These are phyloP conservation scores for Naganishia sp. DNA, from an alignment of 1,284 basidiomycete species.

Conservation along the genomic window DNA sequence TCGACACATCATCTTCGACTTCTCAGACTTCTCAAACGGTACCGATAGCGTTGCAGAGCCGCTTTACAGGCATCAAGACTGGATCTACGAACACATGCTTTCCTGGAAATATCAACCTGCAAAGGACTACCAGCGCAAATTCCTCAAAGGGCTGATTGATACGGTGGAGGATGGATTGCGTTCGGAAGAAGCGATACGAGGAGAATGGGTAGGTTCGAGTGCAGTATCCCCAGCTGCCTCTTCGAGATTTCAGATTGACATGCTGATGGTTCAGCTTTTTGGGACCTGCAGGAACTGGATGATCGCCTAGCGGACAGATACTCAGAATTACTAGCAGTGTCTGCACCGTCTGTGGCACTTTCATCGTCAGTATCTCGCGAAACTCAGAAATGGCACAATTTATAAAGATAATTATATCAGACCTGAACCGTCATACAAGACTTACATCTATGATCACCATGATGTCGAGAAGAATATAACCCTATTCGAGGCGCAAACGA, in stretches of 20 bases:
- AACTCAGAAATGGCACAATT: neutral
- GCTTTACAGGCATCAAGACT: slow-evolving; percentile 21
- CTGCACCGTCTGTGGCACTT: neutral
- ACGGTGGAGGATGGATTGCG: slow-evolving; percentile 24
- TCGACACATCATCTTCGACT: slow-evolving; percentile 8
- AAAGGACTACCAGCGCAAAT: slow-evolving; percentile 31
- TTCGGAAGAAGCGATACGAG: slow-evolving; percentile 9
- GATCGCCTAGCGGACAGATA: slow-evolving; percentile 32
- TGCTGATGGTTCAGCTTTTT: neutral
- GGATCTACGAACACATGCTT: slow-evolving; percentile 8
- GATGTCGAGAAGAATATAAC: slow-evolving; percentile 40
- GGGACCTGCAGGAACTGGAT: slow-evolving; percentile 29
- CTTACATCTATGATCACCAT: slow-evolving; percentile 48
- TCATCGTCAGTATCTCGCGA: neutral
- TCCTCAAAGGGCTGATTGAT: slow-evolving; percentile 27
- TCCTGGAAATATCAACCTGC: slow-evolving; percentile 19
- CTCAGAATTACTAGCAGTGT: slow-evolving; percentile 8
- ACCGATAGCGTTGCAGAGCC: neutral
- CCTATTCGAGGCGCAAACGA: slow-evolving; percentile 53
- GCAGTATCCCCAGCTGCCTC: neutral
- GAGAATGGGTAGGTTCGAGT: slow-evolving; percentile 28
- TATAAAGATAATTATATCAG: slow-evolving; percentile 30
- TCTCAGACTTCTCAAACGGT: neutral
- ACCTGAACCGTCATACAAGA: slow-evolving; percentile 49
- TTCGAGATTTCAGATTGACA: neutral